Base-by-base conservation (phyloP, 2,329 filamentous ascomycete genomes). In the Penicillium oxalicum region DNA sequence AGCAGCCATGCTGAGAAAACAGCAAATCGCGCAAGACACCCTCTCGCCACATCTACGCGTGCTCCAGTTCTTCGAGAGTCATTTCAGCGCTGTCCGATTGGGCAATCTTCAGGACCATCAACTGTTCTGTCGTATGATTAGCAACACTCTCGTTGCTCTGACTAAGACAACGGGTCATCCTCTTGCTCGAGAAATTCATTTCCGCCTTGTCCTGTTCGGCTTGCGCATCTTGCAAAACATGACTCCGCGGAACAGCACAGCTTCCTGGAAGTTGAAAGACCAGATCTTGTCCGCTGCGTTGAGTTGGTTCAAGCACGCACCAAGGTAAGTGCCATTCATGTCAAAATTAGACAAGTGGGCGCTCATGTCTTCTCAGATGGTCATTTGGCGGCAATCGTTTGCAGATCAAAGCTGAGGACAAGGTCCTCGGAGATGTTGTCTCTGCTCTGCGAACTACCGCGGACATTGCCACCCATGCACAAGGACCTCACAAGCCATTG, bases 301-400 rank as follows among this genome's bases (percentile, higher is more conserved):
- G 29, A 83, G 80, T 52, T 98, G 94, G 94, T 99, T 98, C 69
- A 81, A 78, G 35, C 81, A 84, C 56, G 75, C 88, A 5, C 88
- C 91, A 11, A 82, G 83, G 74, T 76, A 68, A 56, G 68, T 60
- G 32, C 32, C 39, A 25, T 4, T 25, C 25, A 13, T 13, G 4
- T 9, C 36, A 38, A 25, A 8, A 11, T 8, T 35, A 29, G 9
- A 25, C 36, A 24, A 56, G 48, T 55, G 45, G 18, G 11, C 63
- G 54, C 63, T 47, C 13, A 44, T 5, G 45, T 34, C 11, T 32
- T 4, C 45, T n/a, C 53, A 77, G 76, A 57, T 98, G 93, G 91
- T 95, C 93, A 0, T 97, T 93, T 69, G 93, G 93, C 48, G 93
- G 91, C 60, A 98, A 96, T 64, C 81, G 88, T 42, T 73, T 98